phyloP scores from a whole-genome alignment of 192 early-diverging fungal genomes.

The Coemansia brasiliensis region DNA sequence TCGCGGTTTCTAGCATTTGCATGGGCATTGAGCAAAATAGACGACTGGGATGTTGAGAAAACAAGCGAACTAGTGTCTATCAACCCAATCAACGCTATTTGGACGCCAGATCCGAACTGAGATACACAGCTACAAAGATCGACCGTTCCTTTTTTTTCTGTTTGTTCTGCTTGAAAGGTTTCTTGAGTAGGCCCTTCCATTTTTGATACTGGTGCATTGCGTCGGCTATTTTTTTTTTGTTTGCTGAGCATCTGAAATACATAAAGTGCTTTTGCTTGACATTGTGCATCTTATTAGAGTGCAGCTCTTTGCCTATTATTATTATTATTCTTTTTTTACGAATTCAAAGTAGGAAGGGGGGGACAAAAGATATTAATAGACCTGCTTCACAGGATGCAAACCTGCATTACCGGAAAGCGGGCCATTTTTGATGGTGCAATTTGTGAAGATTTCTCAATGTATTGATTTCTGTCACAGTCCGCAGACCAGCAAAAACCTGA shows the following conservation, averaged over 20 bases:
- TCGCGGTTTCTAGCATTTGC: constrained; percentile 58
- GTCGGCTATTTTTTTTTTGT: constrained; percentile 4
- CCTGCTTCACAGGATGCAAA: too few species aligned
- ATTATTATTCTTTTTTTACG: background rate
- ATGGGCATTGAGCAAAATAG: constrained; percentile 51
- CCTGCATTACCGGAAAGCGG: too few species aligned
- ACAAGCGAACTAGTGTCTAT: constrained; percentile 54
- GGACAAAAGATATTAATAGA: too few species aligned
- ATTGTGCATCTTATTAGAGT: background rate
- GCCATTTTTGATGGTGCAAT: too few species aligned
- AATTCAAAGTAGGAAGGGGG: too few species aligned
- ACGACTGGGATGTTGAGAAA: constrained; percentile 55
- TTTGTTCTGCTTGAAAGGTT: background rate
- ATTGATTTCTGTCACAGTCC: too few species aligned
- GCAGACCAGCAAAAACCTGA: too few species aligned
- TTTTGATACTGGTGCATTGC: background rate
- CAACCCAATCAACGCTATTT: constrained; percentile 59
- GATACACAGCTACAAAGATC: background rate
- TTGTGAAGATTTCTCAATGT: too few species aligned
- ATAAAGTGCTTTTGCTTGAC: background rate
- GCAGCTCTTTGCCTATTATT: background rate
- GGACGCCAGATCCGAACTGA: constrained; percentile 26
- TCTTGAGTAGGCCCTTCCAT: background rate
- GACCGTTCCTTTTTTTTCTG: background rate
- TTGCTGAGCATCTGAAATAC: too few species aligned